These are phyloP conservation scores for Penicillium hesseltinei DNA, from an alignment of 2,329 filamentous ascomycete genomes.

Conservation along the genomic window DNA sequence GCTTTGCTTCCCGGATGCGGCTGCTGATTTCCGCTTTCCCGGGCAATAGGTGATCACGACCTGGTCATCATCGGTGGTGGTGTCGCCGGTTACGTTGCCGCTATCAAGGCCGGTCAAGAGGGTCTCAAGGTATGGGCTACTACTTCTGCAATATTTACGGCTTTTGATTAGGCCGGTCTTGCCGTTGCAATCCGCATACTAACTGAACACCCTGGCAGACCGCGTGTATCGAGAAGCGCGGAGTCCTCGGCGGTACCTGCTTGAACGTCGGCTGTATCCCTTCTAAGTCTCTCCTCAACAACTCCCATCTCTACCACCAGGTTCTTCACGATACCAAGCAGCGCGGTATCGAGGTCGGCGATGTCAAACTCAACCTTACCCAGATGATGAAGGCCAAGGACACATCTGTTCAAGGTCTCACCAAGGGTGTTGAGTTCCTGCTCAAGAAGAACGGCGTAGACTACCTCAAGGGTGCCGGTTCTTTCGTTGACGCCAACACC, in stretches of 20 bases:
- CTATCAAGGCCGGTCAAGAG: slow-evolving; percentile 98
- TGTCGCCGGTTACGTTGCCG: slow-evolving; percentile 96
- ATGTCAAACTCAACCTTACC: slow-evolving; percentile 91
- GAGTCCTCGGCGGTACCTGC: slow-evolving; percentile 91
- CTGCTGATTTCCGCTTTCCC: slow-evolving; percentile 21
- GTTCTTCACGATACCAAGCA: slow-evolving; percentile 95
- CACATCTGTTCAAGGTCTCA: slow-evolving; percentile 79
- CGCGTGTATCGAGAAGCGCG: slow-evolving; percentile 97
- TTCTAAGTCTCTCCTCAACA: slow-evolving; percentile 99
- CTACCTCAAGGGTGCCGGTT: slow-evolving; percentile 90
- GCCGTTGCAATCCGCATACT: slow-evolving; percentile 7
- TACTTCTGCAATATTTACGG: not conserved
- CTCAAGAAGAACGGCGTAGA: slow-evolving; percentile 99
- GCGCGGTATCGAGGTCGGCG: slow-evolving; percentile 94
- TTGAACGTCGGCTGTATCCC: slow-evolving; percentile 99
- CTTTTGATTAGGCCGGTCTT: not conserved
- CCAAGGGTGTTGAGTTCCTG: slow-evolving; percentile 96
- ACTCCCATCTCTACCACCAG: slow-evolving; percentile 97
- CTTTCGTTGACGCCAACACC: slow-evolving; percentile 85
- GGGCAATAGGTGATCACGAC: slow-evolving; percentile 77
- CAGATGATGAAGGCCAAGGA: slow-evolving; percentile 99
- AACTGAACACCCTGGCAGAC: slow-evolving; percentile 57
- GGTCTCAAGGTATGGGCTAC: slow-evolving; percentile 74
- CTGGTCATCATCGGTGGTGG: slow-evolving; percentile 96
- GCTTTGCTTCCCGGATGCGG: slow-evolving; percentile 22